Evolutionary conservation across 2,329 filamentous ascomycete genomes (phyloP).

Genomic region (Paecilomyces dactylethromorphus): DNA sequence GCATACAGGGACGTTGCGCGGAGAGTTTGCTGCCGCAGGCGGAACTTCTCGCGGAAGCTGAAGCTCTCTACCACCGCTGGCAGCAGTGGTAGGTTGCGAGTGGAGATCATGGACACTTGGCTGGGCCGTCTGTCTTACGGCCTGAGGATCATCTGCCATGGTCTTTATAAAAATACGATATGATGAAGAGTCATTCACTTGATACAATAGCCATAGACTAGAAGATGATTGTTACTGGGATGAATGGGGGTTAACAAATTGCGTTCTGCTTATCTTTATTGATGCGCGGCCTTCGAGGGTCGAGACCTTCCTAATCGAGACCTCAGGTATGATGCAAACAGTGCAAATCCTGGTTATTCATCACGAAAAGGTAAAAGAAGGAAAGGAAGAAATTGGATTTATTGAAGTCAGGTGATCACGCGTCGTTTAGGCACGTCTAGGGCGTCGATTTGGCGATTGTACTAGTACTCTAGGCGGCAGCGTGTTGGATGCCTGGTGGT

Average conservation of each 20-base stretch:
- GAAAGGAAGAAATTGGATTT: neutral
- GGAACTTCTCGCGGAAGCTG: neutral
- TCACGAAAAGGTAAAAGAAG: neutral
- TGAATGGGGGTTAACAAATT: neutral
- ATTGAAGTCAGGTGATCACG: constrained; percentile 11
- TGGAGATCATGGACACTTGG: neutral
- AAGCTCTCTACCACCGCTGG: neutral
- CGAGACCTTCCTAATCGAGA: neutral
- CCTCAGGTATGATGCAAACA: constrained; percentile 10
- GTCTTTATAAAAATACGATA: neutral
- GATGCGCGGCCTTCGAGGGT: neutral
- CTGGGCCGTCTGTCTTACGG: neutral
- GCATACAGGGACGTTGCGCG: constrained; percentile 12
- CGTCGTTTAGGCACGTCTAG: constrained; percentile 6
- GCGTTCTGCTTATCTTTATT: neutral
- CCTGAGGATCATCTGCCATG: neutral
- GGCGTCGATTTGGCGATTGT: neutral
- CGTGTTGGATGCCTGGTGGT: neutral
- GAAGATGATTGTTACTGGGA: neutral
- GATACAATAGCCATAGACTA: neutral
- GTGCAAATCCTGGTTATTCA: constrained; percentile 4
- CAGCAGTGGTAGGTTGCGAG: neutral
- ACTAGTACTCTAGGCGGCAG: constrained; percentile 16
- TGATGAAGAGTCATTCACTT: neutral
- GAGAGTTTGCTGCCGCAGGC: neutral